Conservation (phyloP, 768 basidiomycete genomes). For the Leccinum aurantiacum region DNA sequence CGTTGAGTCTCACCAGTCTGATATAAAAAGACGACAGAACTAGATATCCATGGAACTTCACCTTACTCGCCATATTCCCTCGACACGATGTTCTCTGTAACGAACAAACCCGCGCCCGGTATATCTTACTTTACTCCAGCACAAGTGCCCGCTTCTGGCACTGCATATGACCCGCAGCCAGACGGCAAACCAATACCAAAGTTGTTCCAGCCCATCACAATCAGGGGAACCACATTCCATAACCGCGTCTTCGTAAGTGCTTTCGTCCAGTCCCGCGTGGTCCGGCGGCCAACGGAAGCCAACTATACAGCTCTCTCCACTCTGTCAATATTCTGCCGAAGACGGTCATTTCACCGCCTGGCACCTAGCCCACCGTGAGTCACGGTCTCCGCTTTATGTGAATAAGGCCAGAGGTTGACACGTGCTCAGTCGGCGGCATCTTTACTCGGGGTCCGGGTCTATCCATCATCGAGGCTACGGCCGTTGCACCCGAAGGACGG, state of each 20-base stretch:
- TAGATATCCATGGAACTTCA: neutral
- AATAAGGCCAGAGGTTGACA: neutral
- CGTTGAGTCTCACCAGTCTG: neutral
- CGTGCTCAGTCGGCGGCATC: constrained; percentile 39
- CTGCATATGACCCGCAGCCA: constrained; percentile 42
- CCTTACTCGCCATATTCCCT: neutral
- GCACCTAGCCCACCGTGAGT: constrained; percentile 51
- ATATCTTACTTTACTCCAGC: constrained; percentile 48
- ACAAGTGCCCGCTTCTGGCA: constrained; percentile 45
- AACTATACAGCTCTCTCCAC: constrained; percentile 44
- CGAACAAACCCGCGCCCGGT: constrained; percentile 42
- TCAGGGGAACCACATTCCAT: constrained; percentile 51
- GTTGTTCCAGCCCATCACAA: constrained; percentile 57
- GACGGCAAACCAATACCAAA: constrained; percentile 41
- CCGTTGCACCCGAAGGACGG: constrained; percentile 59
- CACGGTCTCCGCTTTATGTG: neutral
- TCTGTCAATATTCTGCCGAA: constrained; percentile 61
- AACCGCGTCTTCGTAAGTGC: constrained; percentile 53
- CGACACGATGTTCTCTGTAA: constrained; percentile 8
- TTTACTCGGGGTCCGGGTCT: constrained; percentile 54
- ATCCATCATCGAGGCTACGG: constrained; percentile 65
- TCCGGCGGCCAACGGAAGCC: neutral
- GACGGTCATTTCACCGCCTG: constrained; percentile 53
- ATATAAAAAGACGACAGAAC: constrained; percentile 6
- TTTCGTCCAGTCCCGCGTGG: neutral